phyloP scores from a whole-genome alignment of 768 basidiomycete genomes.

The Tricholoma bakamatsutake region DNA sequence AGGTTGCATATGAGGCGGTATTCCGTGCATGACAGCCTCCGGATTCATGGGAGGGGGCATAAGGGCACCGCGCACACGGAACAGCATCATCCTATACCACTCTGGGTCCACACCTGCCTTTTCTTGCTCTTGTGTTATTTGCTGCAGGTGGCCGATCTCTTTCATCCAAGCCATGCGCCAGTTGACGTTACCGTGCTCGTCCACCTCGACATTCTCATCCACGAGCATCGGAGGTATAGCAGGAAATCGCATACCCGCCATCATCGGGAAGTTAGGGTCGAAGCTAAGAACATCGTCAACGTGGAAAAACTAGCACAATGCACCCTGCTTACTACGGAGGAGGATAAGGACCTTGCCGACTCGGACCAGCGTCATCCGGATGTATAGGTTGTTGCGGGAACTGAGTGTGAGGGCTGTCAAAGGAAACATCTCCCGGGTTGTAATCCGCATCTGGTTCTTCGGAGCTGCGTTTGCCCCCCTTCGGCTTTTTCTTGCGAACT shows the following conservation, averaged over 20 bases:
- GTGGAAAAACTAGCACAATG: neutral
- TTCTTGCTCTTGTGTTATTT: slow-evolving; percentile 76
- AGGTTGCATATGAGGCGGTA: slow-evolving; percentile 34
- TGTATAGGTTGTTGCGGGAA: slow-evolving; percentile 55
- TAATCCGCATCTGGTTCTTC: slow-evolving; percentile 67
- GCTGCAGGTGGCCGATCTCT: slow-evolving; percentile 69
- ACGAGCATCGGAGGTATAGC: slow-evolving; percentile 51
- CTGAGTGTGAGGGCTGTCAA: slow-evolving; percentile 50
- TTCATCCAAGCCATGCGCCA: slow-evolving; percentile 80
- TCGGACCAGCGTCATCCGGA: slow-evolving; percentile 56
- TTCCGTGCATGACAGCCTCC: slow-evolving; percentile 41
- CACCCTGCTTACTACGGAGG: slow-evolving; percentile 48
- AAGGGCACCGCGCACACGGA: slow-evolving; percentile 69
- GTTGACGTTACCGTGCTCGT: slow-evolving; percentile 74
- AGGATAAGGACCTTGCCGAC: slow-evolving; percentile 51
- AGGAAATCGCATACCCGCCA: slow-evolving; percentile 62
- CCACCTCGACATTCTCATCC: slow-evolving; percentile 64
- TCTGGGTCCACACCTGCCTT: slow-evolving; percentile 76
- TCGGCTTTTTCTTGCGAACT: slow-evolving; percentile 81
- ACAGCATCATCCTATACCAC: slow-evolving; percentile 83
- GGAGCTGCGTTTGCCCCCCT: slow-evolving; percentile 46
- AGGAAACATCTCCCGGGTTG: slow-evolving; percentile 41
- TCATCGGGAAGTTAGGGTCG: slow-evolving; percentile 67
- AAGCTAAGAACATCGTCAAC: slow-evolving; percentile 40
- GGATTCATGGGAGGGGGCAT: slow-evolving; percentile 55